Evolutionary conservation across 495 filamentous ascomycete species (phyloP).

Genomic region (Delitschia confertaspora): DNA sequence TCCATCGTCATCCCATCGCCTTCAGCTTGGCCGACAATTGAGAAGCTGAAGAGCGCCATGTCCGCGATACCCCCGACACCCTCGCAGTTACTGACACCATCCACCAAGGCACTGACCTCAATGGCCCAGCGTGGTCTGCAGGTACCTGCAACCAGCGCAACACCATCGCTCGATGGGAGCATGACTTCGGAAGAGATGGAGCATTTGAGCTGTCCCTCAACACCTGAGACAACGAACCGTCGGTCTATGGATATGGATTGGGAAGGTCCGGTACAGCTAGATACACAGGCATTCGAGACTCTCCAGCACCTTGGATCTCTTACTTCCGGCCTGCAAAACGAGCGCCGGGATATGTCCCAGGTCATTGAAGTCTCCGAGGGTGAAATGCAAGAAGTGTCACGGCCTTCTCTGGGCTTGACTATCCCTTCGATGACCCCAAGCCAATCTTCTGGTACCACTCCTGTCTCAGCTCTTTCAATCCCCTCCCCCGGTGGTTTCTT

Average conservation of each 20-base stretch:
- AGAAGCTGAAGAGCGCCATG: constrained; percentile 39
- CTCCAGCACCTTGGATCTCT: constrained; percentile 69
- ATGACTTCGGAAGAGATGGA: constrained; percentile 77
- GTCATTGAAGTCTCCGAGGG: constrained; percentile 41
- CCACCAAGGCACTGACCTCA: constrained; percentile 60
- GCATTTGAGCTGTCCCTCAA: constrained; percentile 66
- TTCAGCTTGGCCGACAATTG: constrained; percentile 48
- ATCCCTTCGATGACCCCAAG: constrained; percentile 34
- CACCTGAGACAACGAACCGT: constrained; percentile 55
- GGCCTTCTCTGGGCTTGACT: constrained; percentile 22
- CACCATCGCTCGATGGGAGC: constrained; percentile 84
- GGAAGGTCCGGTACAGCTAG: constrained; percentile 61
- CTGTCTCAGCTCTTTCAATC: constrained; percentile 54
- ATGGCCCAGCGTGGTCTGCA: constrained; percentile 46
- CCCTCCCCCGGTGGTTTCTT: constrained; percentile 90
- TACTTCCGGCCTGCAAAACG: constrained; percentile 46
- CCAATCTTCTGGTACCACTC: constrained; percentile 37
- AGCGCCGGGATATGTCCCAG: constrained; percentile 38
- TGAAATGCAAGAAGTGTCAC: constrained; percentile 36
- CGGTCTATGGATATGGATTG: constrained; percentile 38
- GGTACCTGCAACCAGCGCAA: constrained; percentile 64
- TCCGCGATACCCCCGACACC: constrained; percentile 72
- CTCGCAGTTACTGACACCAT: constrained; percentile 66
- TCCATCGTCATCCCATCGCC: constrained; percentile 65
- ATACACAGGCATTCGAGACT: constrained; percentile 67